Conservation (phyloP, 2,329 filamentous ascomycete species). For the Diaporthe citri region DNA sequence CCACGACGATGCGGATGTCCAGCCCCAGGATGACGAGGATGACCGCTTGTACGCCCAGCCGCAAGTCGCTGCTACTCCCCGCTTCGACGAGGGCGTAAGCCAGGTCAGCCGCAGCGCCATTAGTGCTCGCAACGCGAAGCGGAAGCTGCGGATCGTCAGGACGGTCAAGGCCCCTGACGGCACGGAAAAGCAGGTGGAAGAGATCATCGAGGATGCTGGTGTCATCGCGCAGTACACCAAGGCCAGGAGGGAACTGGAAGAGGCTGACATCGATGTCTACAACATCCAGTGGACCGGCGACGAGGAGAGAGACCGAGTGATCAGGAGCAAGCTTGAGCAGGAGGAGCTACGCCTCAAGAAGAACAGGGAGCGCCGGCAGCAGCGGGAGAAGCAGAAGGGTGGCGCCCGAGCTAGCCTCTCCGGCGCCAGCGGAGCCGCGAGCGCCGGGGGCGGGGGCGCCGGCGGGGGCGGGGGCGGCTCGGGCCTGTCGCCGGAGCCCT, state of each 20-base stretch:
- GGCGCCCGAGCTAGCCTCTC: slow-evolving; percentile 35
- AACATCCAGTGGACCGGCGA: slow-evolving; percentile 74
- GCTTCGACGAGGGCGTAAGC: slow-evolving; percentile 82
- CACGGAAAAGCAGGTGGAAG: slow-evolving; percentile 72
- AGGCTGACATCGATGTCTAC: slow-evolving; percentile 77
- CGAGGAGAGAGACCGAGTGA: slow-evolving; percentile 72
- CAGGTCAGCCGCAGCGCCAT: slow-evolving; percentile 80
- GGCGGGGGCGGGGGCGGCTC: slow-evolving; percentile 15
- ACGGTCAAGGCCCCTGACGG: slow-evolving; percentile 60
- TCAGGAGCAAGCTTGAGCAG: slow-evolving; percentile 71
- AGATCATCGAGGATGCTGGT: slow-evolving; percentile 81
- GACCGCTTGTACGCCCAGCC: slow-evolving; percentile 79
- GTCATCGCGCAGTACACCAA: slow-evolving; percentile 92
- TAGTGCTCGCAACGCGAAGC: slow-evolving; percentile 69
- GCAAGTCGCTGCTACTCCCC: slow-evolving; percentile 77
- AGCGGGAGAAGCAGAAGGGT: slow-evolving; percentile 89
- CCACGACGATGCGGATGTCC: slow-evolving; percentile 72
- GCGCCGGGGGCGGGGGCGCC: slow-evolving; percentile 56
- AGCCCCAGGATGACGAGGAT: slow-evolving; percentile 70
- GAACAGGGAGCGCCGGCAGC: slow-evolving; percentile 90
- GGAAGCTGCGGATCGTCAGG: slow-evolving; percentile 80
- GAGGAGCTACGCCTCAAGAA: slow-evolving; percentile 88
- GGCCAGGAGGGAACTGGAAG: slow-evolving; percentile 77
- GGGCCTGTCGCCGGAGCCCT: slow-evolving; percentile 60
- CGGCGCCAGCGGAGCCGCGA: slow-evolving; percentile 51